phyloP scores from a whole-genome alignment of 1,284 basidiomycete genomes.

The Leccinum pachyderme region DNA sequence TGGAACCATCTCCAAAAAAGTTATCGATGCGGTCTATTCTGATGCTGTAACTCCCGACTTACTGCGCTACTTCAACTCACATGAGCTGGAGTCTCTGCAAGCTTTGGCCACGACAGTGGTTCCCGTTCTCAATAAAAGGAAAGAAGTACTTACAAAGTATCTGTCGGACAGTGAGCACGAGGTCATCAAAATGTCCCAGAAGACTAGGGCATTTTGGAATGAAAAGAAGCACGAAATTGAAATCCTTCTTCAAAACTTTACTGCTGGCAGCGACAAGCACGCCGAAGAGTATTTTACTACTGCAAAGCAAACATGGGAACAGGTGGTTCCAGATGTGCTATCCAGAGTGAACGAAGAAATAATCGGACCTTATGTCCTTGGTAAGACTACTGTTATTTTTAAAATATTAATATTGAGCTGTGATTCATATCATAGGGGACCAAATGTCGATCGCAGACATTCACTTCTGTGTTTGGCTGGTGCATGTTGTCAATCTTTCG shows the following conservation, averaged over 20 bases:
- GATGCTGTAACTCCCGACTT: conserved; percentile 51
- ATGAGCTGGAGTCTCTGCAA: conserved; percentile 45
- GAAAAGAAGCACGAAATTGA: conserved; percentile 50
- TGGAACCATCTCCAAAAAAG: conserved; percentile 50
- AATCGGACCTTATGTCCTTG: conserved; percentile 70
- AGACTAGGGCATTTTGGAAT: conserved; percentile 43
- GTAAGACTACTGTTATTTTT: conserved; percentile 37
- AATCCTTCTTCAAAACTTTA: conserved; percentile 44
- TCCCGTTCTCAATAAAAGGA: conserved; percentile 49
- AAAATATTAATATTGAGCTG: background rate
- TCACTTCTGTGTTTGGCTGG: conserved; percentile 77
- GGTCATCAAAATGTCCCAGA: conserved; percentile 39
- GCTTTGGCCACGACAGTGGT: conserved; percentile 39
- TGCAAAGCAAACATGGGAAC: conserved; percentile 42
- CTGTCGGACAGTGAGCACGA: conserved; percentile 49
- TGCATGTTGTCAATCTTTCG: conserved; percentile 56
- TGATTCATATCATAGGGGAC: conserved; percentile 47
- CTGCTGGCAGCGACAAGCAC: conserved; percentile 39
- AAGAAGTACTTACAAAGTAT: conserved; percentile 53
- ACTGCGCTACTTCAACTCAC: conserved; percentile 51
- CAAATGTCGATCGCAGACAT: conserved; percentile 80
- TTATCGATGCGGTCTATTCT: conserved; percentile 68
- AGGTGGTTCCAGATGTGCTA: conserved; percentile 44
- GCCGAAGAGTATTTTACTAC: conserved; percentile 37
- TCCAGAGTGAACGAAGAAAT: conserved; percentile 55